Evolutionary conservation across 129 eudicot genomes (phyloP).

Genomic region (Gnaphalium uliginosum): DNA sequence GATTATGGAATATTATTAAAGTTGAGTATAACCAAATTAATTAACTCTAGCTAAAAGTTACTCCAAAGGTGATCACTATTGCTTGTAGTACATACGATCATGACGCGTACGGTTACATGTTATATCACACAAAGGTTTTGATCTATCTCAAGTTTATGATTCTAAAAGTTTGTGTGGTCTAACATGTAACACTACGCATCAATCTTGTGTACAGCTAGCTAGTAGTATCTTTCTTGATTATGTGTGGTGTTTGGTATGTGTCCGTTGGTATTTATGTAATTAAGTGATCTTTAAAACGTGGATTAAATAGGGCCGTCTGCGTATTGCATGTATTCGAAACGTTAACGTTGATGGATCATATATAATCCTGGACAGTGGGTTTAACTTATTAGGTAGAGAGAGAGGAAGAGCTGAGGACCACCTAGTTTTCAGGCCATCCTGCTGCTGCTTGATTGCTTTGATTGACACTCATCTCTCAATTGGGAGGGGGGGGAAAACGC

Average conservation of each 20-base stretch:
- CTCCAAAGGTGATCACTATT: no score
- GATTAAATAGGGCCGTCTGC: conserved; percentile 39
- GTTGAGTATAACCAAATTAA: conserved; percentile 19
- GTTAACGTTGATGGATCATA: conserved; percentile 45
- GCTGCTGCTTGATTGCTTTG: conserved; percentile 45
- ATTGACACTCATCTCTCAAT: conserved; percentile 32
- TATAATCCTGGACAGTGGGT: conserved; percentile 35
- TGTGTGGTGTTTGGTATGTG: conserved; percentile 20
- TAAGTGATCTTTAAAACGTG: conserved; percentile 21
- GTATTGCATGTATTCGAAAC: conserved; percentile 36
- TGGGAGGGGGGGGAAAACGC: conserved; percentile 24
- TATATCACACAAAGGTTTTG: no score
- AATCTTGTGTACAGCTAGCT: no score
- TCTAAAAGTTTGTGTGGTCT: neutral
- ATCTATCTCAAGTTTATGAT: no score
- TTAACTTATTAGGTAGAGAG: conserved; percentile 44
- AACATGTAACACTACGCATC: neutral
- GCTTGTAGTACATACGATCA: no score
- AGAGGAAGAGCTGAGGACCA: conserved; percentile 43
- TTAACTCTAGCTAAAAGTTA: conserved; percentile 15
- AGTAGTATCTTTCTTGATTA: neutral
- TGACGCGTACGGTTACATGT: neutral
- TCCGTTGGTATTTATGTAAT: neutral
- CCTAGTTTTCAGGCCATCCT: conserved; percentile 51
- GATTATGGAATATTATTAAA: conserved; percentile 24